phyloP scores from a whole-genome alignment of 768 basidiomycete species.

The Suillus variegatus region DNA sequence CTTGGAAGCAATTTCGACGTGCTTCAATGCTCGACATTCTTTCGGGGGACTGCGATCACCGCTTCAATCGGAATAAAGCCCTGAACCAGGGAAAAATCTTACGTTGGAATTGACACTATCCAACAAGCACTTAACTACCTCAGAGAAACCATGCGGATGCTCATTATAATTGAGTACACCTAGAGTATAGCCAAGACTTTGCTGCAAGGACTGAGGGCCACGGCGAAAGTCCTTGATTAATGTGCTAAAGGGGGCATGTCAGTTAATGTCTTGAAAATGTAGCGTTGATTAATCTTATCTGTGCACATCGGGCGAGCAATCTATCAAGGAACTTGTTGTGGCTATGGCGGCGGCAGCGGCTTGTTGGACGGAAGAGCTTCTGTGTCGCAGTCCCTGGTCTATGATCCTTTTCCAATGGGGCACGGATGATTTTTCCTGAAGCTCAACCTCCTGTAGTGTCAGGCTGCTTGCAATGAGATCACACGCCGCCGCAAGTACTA shows the following conservation, averaged over 20 bases:
- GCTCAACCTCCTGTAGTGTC: constrained; percentile 54
- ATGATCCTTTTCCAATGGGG: constrained; percentile 70
- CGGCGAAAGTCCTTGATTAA: constrained; percentile 63
- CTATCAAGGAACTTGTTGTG: constrained; percentile 64
- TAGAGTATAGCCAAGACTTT: constrained; percentile 70
- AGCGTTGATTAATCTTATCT: constrained; percentile 61
- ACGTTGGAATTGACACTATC: constrained; percentile 59
- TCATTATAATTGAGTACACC: constrained; percentile 67
- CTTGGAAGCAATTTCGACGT: constrained; percentile 52
- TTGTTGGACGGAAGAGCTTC: constrained; percentile 65
- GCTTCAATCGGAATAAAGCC: constrained; percentile 19
- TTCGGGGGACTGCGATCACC: constrained; percentile 32
- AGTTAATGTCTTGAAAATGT: constrained; percentile 17
- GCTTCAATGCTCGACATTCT: constrained; percentile 54
- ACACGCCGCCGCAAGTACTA: constrained; percentile 73
- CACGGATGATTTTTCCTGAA: constrained; percentile 41
- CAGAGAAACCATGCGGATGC: constrained; percentile 52
- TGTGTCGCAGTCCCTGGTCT: constrained; percentile 72
- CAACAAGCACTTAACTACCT: constrained; percentile 60
- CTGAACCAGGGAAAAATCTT: constrained; percentile 25
- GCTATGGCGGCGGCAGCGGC: constrained; percentile 73
- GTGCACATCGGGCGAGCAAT: constrained; percentile 61
- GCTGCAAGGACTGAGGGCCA: constrained; percentile 58
- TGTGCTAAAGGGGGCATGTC: constrained; percentile 39
- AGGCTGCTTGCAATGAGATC: constrained; percentile 65